Percentiles rank a stretch among this genome's conserved stretches.
phyloP scores from a whole-genome alignment of 306 rosid species.

The Clitoria ternatea region DNA sequence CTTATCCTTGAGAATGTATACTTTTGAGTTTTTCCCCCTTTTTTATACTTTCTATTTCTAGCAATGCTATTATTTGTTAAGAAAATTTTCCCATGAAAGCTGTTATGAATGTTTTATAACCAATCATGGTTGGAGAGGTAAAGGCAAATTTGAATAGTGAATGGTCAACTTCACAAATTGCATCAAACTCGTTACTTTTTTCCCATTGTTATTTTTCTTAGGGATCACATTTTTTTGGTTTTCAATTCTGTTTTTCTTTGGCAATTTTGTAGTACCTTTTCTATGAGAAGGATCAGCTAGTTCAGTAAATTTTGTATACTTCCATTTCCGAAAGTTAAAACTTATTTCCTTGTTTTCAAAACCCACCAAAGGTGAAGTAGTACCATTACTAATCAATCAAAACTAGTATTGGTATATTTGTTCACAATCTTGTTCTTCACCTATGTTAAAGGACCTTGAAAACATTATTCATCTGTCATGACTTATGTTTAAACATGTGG shows the following conservation, averaged over 20 bases:
- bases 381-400: neutral
- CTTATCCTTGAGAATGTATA: neutral
- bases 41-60: too few species aligned
- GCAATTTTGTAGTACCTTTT: neutral
- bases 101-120: neutral
- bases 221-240: neutral
- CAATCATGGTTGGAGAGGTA: neutral
- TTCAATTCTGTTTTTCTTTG: neutral
- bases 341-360: neutral
- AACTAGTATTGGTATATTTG: neutral
- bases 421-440: neutral
- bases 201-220: neutral
- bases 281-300: neutral
- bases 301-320: too few species aligned
- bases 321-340: neutral
- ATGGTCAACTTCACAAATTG: neutral
- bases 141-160: neutral
- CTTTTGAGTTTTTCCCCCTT: too few species aligned
- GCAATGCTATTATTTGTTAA: neutral
- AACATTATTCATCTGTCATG: neutral
- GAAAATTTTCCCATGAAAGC: neutral
- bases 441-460: neutral
- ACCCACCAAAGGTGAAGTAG: neutral
- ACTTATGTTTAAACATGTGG: neutral
- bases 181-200: neutral